These are phyloP conservation scores for Trypanosoma lewisi DNA, from an alignment of 208 protist genomes.

Conservation along the genomic window DNA sequence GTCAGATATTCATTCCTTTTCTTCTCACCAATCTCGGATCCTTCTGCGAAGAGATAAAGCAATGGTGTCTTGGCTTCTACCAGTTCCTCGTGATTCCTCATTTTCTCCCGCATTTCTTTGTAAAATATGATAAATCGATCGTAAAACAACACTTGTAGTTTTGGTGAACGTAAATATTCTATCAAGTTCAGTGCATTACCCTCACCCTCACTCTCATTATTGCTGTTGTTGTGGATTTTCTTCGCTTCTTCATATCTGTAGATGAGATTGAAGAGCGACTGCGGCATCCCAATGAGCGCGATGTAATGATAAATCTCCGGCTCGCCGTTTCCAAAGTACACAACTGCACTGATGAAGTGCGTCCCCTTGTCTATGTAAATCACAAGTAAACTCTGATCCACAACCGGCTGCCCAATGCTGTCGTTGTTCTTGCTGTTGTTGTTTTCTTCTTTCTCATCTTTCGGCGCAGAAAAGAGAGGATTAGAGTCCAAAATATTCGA, in stretches of 20 bases:
- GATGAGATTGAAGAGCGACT: conserved; percentile 79
- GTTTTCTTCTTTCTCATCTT: no score
- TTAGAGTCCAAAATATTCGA: conserved; percentile 8
- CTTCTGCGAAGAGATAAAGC: conserved; percentile 28
- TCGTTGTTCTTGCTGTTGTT: background rate
- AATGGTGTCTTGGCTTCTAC: conserved; percentile 40
- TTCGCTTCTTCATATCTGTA: conserved; percentile 74
- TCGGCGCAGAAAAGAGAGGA: background rate
- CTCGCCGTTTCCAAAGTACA: conserved; percentile 78
- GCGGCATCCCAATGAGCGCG: conserved; percentile 73
- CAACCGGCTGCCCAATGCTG: background rate
- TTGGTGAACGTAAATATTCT: conserved; percentile 69
- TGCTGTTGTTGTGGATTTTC: background rate
- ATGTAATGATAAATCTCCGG: conserved; percentile 79
- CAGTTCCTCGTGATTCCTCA: conserved; percentile 51
- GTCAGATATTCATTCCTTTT: conserved; percentile 36
- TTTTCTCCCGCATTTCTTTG: conserved; percentile 39
- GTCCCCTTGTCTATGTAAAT: conserved; percentile 70
- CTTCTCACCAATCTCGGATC: conserved; percentile 28
- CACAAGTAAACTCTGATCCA: conserved; percentile 45
- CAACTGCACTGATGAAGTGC: conserved; percentile 67
- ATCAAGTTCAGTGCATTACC: conserved; percentile 54
- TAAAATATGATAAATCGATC: conserved; percentile 78
- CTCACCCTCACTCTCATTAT: background rate
- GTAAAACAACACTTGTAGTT: conserved; percentile 70